These are phyloP conservation scores for Torulaspora maleeae DNA, from an alignment of 805 yeast genomes.

Conservation along the genomic window DNA sequence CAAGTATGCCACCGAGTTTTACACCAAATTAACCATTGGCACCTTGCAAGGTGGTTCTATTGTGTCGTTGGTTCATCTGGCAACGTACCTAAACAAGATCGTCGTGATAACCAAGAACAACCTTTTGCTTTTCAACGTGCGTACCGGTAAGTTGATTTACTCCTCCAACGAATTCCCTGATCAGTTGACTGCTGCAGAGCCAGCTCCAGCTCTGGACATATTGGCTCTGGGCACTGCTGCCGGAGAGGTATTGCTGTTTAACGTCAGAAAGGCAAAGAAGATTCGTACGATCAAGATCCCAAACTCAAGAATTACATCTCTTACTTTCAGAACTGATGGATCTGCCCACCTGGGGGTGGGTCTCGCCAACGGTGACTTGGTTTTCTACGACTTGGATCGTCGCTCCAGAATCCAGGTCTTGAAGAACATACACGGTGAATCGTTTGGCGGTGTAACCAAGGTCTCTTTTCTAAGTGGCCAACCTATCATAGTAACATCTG, in stretches of 20 bases:
- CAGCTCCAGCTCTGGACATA: slow-evolving; percentile 83
- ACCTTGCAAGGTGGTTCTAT: slow-evolving; percentile 62
- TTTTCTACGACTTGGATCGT: slow-evolving; percentile 75
- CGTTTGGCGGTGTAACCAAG: slow-evolving; percentile 70
- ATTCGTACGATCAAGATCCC: slow-evolving; percentile 48
- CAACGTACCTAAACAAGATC: slow-evolving; percentile 87
- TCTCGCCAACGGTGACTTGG: slow-evolving; percentile 72
- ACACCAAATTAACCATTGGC: slow-evolving; percentile 57
- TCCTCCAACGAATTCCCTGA: slow-evolving; percentile 50
- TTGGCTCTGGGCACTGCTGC: slow-evolving; percentile 69
- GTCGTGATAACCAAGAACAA: slow-evolving; percentile 71
- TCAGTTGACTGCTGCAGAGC: slow-evolving; percentile 64
- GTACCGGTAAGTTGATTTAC: slow-evolving; percentile 68
- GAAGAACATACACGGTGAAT: slow-evolving; percentile 65
- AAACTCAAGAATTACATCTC: slow-evolving; percentile 43
- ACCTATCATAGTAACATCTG: slow-evolving; percentile 82
- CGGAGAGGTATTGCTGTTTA: slow-evolving; percentile 63
- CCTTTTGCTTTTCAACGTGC: slow-evolving; percentile 62
- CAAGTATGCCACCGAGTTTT: slow-evolving; percentile 54
- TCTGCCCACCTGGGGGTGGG: slow-evolving; percentile 78
- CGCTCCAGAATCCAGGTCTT: slow-evolving; percentile 71
- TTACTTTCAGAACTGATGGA: slow-evolving; percentile 91
- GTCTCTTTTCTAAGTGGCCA: slow-evolving; percentile 83
- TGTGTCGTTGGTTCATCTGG: slow-evolving; percentile 60
- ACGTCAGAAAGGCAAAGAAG: slow-evolving; percentile 59